phyloP scores from a whole-genome alignment of 2,329 filamentous ascomycete species.

The Botrytis sinoallii region DNA sequence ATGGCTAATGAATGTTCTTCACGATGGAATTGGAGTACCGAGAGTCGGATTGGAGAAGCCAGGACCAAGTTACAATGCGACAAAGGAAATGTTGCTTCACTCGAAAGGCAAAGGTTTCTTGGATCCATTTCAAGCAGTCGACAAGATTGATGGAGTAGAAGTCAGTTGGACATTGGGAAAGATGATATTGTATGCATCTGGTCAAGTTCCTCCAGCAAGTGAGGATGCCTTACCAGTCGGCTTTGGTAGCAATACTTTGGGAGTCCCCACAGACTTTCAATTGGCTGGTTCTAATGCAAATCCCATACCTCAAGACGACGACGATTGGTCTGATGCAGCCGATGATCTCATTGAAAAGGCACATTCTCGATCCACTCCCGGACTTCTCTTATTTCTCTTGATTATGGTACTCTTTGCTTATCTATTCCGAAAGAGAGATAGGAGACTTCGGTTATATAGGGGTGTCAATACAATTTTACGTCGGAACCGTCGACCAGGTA shows the following conservation, averaged over 20 bases:
- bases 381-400: constrained; percentile 73
- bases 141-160: constrained; percentile 88
- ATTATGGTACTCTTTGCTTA: constrained; percentile 68
- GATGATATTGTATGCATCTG: constrained; percentile 91
- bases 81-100: constrained; percentile 64
- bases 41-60: constrained; percentile 73
- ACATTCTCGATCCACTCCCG: constrained; percentile 66
- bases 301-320: constrained; percentile 43
- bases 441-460: constrained; percentile 59
- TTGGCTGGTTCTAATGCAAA: constrained; percentile 61
- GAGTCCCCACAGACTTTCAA: constrained; percentile 75
- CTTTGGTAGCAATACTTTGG: constrained; percentile 76
- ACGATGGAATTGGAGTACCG: constrained; percentile 93
- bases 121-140: constrained; percentile 85
- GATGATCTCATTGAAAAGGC: constrained; percentile 63
- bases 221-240: constrained; percentile 72
- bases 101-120: constrained; percentile 73
- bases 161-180: constrained; percentile 97
- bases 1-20: constrained; percentile 95
- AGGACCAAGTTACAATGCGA: constrained; percentile 60
- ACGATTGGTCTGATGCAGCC: constrained; percentile 52
- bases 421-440: constrained; percentile 75
- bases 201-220: constrained; percentile 69
- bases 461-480: constrained; percentile 48
- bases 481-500: constrained; percentile 46